A percentile compares a stretch with the other conserved stretches of the same genome.
Evolutionary conservation across 768 basidiomycete species (phyloP).

Genomic region (Tricholoma sp.): DNA sequence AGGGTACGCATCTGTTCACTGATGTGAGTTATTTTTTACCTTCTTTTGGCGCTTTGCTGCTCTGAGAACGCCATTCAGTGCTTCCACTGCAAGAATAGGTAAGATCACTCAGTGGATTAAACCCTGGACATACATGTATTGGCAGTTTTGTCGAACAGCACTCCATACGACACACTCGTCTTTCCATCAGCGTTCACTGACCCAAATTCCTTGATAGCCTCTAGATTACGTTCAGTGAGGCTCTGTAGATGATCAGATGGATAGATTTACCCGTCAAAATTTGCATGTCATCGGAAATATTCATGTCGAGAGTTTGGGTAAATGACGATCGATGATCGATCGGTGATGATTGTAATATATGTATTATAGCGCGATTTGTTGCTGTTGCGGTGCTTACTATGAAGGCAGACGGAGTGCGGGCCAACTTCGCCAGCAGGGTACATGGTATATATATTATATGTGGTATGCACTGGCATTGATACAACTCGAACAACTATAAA

Average conservation of each 20-base stretch:
- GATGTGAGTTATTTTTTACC: conserved; percentile 18
- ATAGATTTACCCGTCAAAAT: conserved; percentile 25
- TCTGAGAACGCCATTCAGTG: conserved; percentile 43
- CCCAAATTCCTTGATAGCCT: conserved; percentile 41
- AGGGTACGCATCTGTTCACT: background rate
- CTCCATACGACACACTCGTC: conserved; percentile 33
- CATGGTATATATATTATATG: no score
- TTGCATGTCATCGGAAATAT: conserved; percentile 31
- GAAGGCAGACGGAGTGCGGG: no score
- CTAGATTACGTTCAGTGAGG: conserved; percentile 14
- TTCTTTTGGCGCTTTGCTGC: conserved; percentile 43
- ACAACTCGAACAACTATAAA: no score
- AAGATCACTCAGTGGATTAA: background rate
- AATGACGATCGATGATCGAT: no score
- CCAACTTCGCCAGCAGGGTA: no score
- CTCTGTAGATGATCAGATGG: background rate
- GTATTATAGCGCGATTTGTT: background rate
- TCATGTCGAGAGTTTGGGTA: no score
- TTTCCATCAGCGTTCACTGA: conserved; percentile 32
- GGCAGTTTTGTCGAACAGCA: conserved; percentile 43
- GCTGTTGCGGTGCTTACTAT: no score
- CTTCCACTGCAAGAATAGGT: conserved; percentile 33
- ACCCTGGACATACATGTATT: conserved; percentile 31
- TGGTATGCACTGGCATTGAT: no score
- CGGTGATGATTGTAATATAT: no score